Conservation (phyloP, 2,329 filamentous ascomycete species). For the Trichophyton verrucosum region DNA sequence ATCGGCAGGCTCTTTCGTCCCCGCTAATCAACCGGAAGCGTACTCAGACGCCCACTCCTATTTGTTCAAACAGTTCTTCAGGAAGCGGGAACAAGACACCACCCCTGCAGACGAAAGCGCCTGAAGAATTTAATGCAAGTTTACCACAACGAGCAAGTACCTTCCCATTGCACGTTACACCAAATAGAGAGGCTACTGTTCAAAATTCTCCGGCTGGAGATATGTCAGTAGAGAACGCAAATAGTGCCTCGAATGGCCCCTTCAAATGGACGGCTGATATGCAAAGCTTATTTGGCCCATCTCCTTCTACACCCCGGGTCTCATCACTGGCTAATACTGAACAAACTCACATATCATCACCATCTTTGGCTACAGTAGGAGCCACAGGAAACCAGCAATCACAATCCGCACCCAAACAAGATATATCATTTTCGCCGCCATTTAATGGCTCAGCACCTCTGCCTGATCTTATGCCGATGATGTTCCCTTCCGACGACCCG, state of each 20-base stretch:
- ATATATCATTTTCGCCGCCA: conserved; percentile 22
- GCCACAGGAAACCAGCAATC: conserved; percentile 10
- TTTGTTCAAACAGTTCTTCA: conserved; percentile 6
- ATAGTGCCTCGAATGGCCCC: neutral
- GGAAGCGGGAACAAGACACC: conserved; percentile 13
- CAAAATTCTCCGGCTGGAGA: conserved; percentile 14
- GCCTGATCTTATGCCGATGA: conserved; percentile 39
- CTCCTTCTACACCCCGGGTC: conserved; percentile 7
- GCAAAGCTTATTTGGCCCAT: neutral
- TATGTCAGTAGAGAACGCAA: conserved; percentile 23
- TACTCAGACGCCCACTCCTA: conserved; percentile 14
- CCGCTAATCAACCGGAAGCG: conserved; percentile 38
- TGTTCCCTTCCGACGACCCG: conserved; percentile 40
- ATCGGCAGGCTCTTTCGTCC: conserved; percentile 36
- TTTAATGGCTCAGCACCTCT: conserved; percentile 25
- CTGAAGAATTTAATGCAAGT: conserved; percentile 10
- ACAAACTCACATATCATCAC: conserved; percentile 8
- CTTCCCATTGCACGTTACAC: conserved; percentile 25
- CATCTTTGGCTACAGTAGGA: conserved; percentile 8
- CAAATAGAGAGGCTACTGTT: conserved; percentile 6
- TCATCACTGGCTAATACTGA: conserved; percentile 8
- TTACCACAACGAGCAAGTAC: conserved; percentile 28
- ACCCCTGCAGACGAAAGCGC: conserved; percentile 14
- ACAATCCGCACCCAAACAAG: conserved; percentile 6
- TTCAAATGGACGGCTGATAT: neutral